These are phyloP conservation scores for Erythrophleum fordii DNA, from an alignment of 306 rosid genomes.

Conservation along the genomic window DNA sequence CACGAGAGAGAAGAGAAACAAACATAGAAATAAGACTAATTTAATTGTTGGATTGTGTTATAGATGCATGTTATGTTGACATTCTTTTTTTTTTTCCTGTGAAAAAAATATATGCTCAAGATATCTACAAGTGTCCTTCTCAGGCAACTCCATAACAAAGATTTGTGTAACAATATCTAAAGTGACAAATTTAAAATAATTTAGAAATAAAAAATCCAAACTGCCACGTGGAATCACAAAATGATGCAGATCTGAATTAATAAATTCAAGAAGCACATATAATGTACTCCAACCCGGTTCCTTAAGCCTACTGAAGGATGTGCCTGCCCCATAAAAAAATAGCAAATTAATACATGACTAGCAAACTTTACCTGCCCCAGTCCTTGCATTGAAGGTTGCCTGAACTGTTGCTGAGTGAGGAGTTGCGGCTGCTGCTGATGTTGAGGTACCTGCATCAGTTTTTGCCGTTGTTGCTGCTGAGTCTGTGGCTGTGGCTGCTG, in stretches of 20 bases:
- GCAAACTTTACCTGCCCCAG: constrained; percentile 69
- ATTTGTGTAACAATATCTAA: not conserved
- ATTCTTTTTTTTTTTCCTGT: not conserved
- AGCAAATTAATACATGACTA: constrained; percentile 16
- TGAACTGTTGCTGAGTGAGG: constrained; percentile 84
- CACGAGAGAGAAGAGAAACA: constrained; percentile 7
- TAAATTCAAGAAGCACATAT: constrained; percentile 27
- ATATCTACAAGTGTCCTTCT: constrained; percentile 13
- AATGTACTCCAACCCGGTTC: constrained; percentile 8
- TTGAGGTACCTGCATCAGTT: constrained; percentile 81
- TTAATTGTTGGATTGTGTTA: constrained; percentile 11
- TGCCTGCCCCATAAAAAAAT: constrained; percentile 5
- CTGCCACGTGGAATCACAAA: not conserved
- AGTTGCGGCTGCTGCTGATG: constrained; percentile 82
- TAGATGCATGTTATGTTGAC: not conserved
- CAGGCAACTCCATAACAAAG: constrained; percentile 9
- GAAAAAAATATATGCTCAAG: not conserved
- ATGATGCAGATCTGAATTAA: not conserved
- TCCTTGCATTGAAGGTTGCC: constrained; percentile 90
- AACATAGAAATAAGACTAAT: constrained; percentile 26
- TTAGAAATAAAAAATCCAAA: constrained; percentile 22
- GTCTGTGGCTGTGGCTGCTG: constrained; percentile 52
- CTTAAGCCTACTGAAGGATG: constrained; percentile 27
- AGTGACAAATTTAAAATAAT: not conserved
- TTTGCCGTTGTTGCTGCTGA: constrained; percentile 71